These are phyloP conservation scores for Dillenia suffruticosa DNA, from an alignment of 164 flowering plant species.

Conservation along the genomic window DNA sequence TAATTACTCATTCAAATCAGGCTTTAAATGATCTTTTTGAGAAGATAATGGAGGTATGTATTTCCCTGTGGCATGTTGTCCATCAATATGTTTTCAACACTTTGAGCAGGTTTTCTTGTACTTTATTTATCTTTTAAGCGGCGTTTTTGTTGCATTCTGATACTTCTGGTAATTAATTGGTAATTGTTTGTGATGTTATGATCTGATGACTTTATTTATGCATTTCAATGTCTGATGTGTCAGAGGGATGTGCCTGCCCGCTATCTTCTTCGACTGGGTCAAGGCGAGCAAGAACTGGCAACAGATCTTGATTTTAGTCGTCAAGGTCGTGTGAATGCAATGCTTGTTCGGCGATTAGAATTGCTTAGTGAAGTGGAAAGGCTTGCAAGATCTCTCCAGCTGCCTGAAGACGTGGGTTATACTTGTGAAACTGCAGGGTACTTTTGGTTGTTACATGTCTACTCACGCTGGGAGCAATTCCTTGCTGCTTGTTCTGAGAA, in stretches of 20 bases:
- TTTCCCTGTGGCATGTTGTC: not conserved
- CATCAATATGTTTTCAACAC: not conserved
- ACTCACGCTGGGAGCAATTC: conserved; percentile 97
- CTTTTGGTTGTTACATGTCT: conserved; percentile 96
- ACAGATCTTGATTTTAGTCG: conserved; percentile 98
- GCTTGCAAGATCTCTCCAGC: conserved; percentile 86
- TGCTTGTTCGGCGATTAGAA: conserved; percentile 94
- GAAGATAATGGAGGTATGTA: conserved; percentile 96
- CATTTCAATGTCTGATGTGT: conserved; percentile 6
- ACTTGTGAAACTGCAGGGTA: conserved; percentile 99
- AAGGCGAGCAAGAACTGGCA: conserved; percentile 96
- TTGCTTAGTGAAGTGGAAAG: conserved; percentile 90
- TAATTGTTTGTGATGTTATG: too few species aligned
- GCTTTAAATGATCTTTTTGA: conserved; percentile 97
- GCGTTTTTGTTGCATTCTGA: not conserved
- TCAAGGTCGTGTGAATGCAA: conserved; percentile 98
- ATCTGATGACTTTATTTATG: not conserved
- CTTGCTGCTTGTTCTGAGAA: conserved; percentile 74
- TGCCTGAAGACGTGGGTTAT: conserved; percentile 96
- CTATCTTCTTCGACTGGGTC: conserved; percentile 98
- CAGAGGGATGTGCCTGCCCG: conserved; percentile 99
- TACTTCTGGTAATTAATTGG: not conserved
- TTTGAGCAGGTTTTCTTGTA: not conserved
- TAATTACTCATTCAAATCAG: conserved; percentile 98
- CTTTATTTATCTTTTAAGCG: not conserved